A percentile compares a stretch with the other conserved stretches of the same genome.
Conservation (phyloP, 441 rosid genomes). For the Geranium incanum region DNA sequence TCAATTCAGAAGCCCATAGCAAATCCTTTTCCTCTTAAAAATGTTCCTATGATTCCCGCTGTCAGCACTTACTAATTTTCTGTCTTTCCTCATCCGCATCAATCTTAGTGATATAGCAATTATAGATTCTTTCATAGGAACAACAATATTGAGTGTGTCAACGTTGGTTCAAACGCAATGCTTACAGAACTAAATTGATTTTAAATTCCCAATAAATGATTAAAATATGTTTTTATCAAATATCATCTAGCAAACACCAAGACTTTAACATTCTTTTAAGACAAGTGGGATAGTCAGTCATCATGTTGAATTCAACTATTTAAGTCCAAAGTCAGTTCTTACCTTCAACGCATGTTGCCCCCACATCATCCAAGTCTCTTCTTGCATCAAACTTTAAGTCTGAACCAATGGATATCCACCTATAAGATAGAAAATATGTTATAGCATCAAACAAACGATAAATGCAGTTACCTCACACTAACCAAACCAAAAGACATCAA, state of each 20-base stretch:
- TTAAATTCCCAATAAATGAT: not conserved
- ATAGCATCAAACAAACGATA: slow-evolving; percentile 13
- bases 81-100: no score
- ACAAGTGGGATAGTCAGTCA: not conserved
- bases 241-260: slow-evolving; percentile 5
- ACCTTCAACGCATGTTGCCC: slow-evolving; percentile 78
- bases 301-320: not conserved
- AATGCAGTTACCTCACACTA: slow-evolving; percentile 12
- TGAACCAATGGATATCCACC: slow-evolving; percentile 99
- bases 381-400: slow-evolving; percentile 94
- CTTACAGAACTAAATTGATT: not conserved
- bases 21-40: no score
- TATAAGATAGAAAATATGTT: slow-evolving; percentile 34
- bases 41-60: no score
- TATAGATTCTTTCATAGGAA: no score
- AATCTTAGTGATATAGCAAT: no score
- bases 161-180: not conserved
- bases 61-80: no score
- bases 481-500: not conserved
- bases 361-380: slow-evolving; percentile 96
- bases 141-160: not conserved
- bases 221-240: not conserved
- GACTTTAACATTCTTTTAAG: not conserved
- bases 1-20: no score
- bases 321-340: slow-evolving; percentile 12